Evolutionary conservation across 495 filamentous ascomycete genomes (phyloP).

Genomic region (Platismatia glauca): DNA sequence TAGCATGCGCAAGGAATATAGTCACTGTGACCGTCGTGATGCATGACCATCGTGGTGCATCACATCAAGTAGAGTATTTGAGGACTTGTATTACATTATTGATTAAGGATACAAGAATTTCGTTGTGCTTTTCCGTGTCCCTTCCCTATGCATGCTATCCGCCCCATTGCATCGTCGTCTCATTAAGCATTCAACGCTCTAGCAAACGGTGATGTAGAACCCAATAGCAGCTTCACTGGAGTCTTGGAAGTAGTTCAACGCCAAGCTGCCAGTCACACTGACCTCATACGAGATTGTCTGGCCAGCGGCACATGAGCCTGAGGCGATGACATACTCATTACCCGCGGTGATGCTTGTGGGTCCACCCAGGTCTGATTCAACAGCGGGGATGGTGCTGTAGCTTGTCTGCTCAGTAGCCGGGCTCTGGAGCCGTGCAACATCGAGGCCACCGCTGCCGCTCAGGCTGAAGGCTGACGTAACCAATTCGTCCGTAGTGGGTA

Average conservation of each 20-base stretch:
- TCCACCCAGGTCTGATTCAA: constrained; percentile 37
- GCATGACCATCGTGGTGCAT: too few relatives aligned
- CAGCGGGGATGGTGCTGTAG: constrained; percentile 41
- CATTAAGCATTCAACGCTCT: constrained; percentile 23
- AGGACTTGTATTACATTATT: constrained; percentile 10
- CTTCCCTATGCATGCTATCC: constrained; percentile 1
- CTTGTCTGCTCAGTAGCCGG: constrained; percentile 38
- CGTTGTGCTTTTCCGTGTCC: constrained; percentile 4
- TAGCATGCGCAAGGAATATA: too few relatives aligned
- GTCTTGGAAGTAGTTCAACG: constrained; percentile 58
- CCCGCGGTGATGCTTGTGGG: constrained; percentile 43
- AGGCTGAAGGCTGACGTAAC: constrained; percentile 49
- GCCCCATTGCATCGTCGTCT: background rate
- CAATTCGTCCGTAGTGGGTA: constrained; percentile 46
- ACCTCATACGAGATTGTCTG: constrained; percentile 43
- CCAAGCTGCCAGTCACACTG: constrained; percentile 41
- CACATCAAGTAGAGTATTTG: background rate
- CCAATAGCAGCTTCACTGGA: constrained; percentile 54
- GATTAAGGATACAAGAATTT: constrained; percentile 13
- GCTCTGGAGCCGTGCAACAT: constrained; percentile 40
- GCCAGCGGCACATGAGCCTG: constrained; percentile 49
- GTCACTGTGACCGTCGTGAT: too few relatives aligned
- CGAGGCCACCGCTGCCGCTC: constrained; percentile 48
- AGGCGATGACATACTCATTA: constrained; percentile 46
- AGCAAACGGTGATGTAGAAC: constrained; percentile 53